Base-by-base conservation (phyloP, 2,329 filamentous ascomycete species). In the Neonectria magnoliae region DNA sequence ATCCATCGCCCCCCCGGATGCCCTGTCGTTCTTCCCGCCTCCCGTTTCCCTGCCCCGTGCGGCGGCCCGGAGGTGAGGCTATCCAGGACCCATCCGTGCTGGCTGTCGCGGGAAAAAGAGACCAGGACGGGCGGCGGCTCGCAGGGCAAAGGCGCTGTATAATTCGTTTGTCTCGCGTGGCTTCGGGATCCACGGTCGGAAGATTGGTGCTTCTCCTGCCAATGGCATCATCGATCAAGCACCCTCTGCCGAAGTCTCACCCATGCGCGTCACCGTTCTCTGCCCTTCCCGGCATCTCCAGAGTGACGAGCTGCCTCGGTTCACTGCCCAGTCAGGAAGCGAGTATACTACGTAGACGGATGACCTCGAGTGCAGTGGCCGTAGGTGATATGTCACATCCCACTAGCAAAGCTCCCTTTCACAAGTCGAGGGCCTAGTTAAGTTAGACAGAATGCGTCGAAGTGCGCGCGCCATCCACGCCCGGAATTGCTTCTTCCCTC, bases 371-470 rank as follows among this genome's bases (percentile, higher is more conserved):
- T 62, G 56, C 65, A 16, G 38, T 33, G 58, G 56, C 4, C 27
- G 58, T 54, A 20, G 25, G 68, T 73, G 70, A 73, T 69, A 36
- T 38, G 54, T 73, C 71, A 73, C 57, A 67, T 64, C 42, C 44
- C 65, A 33, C 55, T 60, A 66, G 57, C 52, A 62, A 14, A 8
- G 60, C 57, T 53, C 41, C 27, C 55, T 42, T 44, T 59, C 63
- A 45, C 57, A 47, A 51, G 38, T 59, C 50, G 51, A 70, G 67
- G 55, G 59, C 51, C 70, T 74, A 73, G 72, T 73, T 72, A 74
- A 6, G 25, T 25, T 25, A 25, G 62, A 72, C 67, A 70, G 22
- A 20, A 60, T 62, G 63, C 57, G 50, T 60, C 62, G 61, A 55
- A 59, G 50, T 53, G 57, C 53, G 55, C 55, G 41, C 62, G 52